Conservation (phyloP, 2,329 filamentous ascomycete genomes). For the Sporothrix brunneoviolacea region DNA sequence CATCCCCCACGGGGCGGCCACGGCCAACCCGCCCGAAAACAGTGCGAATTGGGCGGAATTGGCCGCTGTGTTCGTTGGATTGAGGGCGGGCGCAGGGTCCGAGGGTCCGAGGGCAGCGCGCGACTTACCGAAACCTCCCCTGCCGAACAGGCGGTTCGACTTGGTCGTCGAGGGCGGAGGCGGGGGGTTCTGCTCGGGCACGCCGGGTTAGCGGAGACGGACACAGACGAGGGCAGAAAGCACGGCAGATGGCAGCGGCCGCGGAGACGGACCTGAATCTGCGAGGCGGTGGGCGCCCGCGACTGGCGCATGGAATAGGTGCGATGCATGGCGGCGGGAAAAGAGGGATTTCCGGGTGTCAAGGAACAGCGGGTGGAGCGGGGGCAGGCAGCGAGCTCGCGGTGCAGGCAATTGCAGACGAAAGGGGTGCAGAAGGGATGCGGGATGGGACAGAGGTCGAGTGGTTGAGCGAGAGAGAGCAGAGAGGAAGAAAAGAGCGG, state of each 20-base stretch:
- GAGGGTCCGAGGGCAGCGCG: too few species aligned
- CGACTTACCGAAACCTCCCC: constrained; percentile 71
- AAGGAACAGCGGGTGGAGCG: neutral
- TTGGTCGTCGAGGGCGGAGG: constrained; percentile 90
- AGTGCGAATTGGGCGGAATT: too few species aligned
- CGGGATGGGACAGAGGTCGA: neutral
- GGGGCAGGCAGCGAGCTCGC: neutral
- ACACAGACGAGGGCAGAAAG: neutral
- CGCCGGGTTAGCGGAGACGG: neutral
- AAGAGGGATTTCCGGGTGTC: neutral
- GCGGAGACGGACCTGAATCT: constrained; percentile 45
- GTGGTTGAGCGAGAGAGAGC: too few species aligned
- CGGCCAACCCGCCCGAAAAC: constrained; percentile 6
- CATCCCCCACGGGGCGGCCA: too few species aligned
- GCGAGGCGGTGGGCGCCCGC: constrained; percentile 88
- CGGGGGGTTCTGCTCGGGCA: constrained; percentile 69
- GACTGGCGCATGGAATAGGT: constrained; percentile 98
- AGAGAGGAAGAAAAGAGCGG: too few species aligned
- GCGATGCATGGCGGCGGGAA: constrained; percentile 69
- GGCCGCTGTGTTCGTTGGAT: too few species aligned
- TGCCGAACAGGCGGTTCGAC: constrained; percentile 81
- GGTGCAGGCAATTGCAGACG: neutral
- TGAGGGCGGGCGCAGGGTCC: too few species aligned
- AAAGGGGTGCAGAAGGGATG: neutral
- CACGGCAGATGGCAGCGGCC: neutral